phyloP scores from a whole-genome alignment of 2,329 filamentous ascomycete species.

The Venturia oleaginea region DNA sequence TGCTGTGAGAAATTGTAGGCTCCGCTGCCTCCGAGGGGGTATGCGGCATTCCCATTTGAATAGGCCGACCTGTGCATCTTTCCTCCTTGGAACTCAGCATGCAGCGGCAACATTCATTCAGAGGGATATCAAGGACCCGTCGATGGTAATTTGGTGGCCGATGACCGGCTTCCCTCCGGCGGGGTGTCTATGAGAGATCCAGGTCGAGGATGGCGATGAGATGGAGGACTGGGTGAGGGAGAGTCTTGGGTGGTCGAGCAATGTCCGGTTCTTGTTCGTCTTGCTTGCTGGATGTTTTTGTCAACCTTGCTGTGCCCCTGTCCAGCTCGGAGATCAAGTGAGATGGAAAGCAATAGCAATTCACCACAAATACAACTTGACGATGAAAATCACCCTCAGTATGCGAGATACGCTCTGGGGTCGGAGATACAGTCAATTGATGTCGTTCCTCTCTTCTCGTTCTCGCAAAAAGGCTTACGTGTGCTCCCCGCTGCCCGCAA shows the following conservation, averaged over 20 bases:
- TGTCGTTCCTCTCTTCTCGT: too few relatives aligned
- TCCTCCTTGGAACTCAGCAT: constrained; percentile 45
- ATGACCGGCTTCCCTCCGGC: constrained; percentile 3
- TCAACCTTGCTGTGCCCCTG: too few relatives aligned
- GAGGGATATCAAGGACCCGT: neutral
- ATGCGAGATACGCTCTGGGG: too few relatives aligned
- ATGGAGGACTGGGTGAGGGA: neutral
- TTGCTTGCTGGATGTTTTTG: too few relatives aligned
- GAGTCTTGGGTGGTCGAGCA: neutral
- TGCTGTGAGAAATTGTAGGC: constrained; percentile 85
- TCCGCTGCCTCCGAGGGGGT: constrained; percentile 57
- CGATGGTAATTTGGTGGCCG: neutral
- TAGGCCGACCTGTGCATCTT: constrained; percentile 87
- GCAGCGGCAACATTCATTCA: constrained; percentile 50
- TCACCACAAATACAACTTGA: too few relatives aligned
- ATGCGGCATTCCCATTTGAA: constrained; percentile 63
- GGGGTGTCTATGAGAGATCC: neutral
- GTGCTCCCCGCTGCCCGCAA: neutral
- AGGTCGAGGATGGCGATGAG: neutral
- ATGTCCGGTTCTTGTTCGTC: neutral
- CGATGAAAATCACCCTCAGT: too few relatives aligned
- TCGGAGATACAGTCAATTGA: too few relatives aligned
- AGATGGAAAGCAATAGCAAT: too few relatives aligned
- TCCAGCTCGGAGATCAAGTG: too few relatives aligned
- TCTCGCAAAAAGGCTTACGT: neutral